Evolutionary conservation across 768 basidiomycete genomes (phyloP).

Genomic region (Melanogaster broomeanus): DNA sequence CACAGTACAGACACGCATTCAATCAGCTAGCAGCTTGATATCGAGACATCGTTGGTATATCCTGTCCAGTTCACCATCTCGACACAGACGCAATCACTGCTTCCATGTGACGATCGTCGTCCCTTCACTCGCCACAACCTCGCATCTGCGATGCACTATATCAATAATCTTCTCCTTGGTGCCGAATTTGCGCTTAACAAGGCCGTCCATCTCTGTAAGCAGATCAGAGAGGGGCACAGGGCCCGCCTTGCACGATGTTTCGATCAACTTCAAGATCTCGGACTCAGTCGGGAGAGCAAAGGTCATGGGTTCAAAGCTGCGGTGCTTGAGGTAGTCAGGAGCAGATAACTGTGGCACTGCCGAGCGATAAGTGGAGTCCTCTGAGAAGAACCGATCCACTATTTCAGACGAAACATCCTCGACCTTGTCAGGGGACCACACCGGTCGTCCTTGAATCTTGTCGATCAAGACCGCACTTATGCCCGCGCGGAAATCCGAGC

Average conservation of each 20-base stretch:
- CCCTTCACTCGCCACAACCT: constrained; percentile 54
- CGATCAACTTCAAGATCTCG: constrained; percentile 67
- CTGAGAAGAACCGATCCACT: constrained; percentile 66
- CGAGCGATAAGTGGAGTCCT: constrained; percentile 47
- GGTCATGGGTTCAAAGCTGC: constrained; percentile 32
- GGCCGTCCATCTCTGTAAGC: constrained; percentile 21
- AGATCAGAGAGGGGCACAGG: constrained; percentile 27
- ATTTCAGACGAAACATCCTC: constrained; percentile 62
- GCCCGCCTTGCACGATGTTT: constrained; percentile 39
- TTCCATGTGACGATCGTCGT: constrained; percentile 22
- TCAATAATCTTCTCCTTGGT: constrained; percentile 78
- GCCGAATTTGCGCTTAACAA: constrained; percentile 47
- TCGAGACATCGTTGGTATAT: constrained; percentile 13
- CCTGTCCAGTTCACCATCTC: constrained; percentile 6
- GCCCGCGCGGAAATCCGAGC: constrained; percentile 82
- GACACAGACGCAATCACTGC: constrained; percentile 12
- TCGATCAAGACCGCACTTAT: constrained; percentile 68
- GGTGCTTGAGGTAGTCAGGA: constrained; percentile 33
- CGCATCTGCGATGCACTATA: constrained; percentile 69
- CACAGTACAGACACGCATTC: neutral
- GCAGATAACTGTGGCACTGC: constrained; percentile 47
- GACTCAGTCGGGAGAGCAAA: constrained; percentile 77
- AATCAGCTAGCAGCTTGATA: neutral
- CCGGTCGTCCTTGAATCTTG: constrained; percentile 52
- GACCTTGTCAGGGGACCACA: constrained; percentile 71